Evolutionary conservation across 805 yeast species (phyloP), one percentile per base, ranked within the genome.

Genomic region (Yarrowia sp.): DNA sequence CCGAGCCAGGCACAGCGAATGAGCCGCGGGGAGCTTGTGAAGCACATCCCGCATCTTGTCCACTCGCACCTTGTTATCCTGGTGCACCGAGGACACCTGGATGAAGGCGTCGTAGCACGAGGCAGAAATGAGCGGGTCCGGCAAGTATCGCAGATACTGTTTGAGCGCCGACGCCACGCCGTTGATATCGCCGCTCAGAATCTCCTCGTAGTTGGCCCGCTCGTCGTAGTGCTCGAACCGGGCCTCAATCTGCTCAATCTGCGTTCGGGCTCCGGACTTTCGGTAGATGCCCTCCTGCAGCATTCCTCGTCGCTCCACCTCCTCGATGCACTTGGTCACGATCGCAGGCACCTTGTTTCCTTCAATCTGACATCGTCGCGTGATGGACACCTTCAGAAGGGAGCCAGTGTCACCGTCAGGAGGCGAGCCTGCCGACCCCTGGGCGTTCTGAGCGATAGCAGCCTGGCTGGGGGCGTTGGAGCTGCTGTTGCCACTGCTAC

Each of bases 151-250:
- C 72, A 95, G 80, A 75, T 93, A 95, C 74, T 97, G 84, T 77
- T 95, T 95, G 73, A 95, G 81, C 12, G 95, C 90, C 44, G 92
- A 87, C 0, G 97, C 88, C 2, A 92, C 88, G 0, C 96, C 97
- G 77, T 91, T 87, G 39, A 94, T 86, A 79, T 95, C 99, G 65
- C 87, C 86, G 53, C 77, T 75, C 67, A 86, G 74, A 15, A 77
- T 71, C 20, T 73, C 75, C 24, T 77, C 77, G 58, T 80, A 72
- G 64, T 78, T 79, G 36, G 73, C 72, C 13, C 79, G 79, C 46
- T 79, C 77, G n/a, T 75, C 76, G n/a, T 60, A 61, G 17, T 70
- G 53, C 61, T 77, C 81, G 78, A 85, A 73, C 70, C 74, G 67
- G 69, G 75, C 76, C 74, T 79, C 77, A 73, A 82, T 75, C 71